A percentile compares a stretch with the other conserved stretches of the same genome.
phyloP scores from a whole-genome alignment of 108 stramenopile species.

The Cyclotella kingstonii region DNA sequence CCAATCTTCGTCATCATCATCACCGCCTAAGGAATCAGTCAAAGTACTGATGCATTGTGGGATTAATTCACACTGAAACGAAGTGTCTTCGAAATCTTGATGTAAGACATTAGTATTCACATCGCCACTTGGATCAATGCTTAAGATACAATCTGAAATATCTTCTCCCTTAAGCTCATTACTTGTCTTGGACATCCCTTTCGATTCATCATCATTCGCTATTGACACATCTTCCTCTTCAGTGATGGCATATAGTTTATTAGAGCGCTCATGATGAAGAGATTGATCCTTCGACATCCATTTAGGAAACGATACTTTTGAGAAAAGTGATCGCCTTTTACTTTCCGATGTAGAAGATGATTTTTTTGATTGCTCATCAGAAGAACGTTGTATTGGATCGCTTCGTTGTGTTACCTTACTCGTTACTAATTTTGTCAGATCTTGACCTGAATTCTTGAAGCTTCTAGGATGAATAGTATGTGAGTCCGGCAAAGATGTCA shows the following conservation, averaged over 20 bases:
- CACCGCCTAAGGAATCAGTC: neutral
- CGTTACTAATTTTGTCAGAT: neutral
- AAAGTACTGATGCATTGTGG: slow-evolving; percentile 4
- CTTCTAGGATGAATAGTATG: neutral
- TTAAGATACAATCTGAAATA: neutral
- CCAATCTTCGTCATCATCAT: neutral
- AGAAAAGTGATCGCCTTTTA: neutral
- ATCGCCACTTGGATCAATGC: neutral
- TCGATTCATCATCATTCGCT: neutral
- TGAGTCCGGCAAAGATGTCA: neutral
- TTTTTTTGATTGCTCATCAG: neutral
- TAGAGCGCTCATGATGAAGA: neutral
- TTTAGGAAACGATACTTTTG: slow-evolving; percentile 1
- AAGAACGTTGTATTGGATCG: neutral
- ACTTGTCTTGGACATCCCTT: neutral
- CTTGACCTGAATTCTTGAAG: neutral
- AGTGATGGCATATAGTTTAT: slow-evolving; percentile 17
- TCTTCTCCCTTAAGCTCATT: neutral
- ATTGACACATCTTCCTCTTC: slow-evolving; percentile 8
- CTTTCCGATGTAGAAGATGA: neutral
- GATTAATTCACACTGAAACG: slow-evolving; percentile 7
- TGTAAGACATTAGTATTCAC: neutral
- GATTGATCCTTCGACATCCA: neutral
- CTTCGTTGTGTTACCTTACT: neutral
- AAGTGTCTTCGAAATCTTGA: slow-evolving; percentile 3